Evolutionary conservation across 1,284 basidiomycete species (phyloP).

Genomic region (Cutaneotrichosporon sp.): DNA sequence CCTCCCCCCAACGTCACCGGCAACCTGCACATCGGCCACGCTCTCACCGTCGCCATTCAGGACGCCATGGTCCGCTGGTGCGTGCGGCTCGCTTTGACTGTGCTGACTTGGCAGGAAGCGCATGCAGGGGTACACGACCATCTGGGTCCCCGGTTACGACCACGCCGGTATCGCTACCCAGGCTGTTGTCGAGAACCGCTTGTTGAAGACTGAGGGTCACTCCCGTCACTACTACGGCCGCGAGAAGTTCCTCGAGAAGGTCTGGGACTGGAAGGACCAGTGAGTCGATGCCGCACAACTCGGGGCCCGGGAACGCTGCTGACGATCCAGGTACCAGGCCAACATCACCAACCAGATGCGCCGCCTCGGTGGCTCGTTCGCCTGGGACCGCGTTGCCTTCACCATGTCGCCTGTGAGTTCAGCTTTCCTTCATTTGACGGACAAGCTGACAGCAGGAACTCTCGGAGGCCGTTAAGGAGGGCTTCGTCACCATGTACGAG

Average conservation of each 20-base stretch:
- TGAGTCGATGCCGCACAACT: conserved; percentile 52
- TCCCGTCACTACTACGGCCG: conserved; percentile 93
- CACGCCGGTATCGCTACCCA: conserved; percentile 99
- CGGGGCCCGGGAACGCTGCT: conserved; percentile 7
- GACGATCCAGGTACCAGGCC: conserved; percentile 64
- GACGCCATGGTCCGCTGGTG: conserved; percentile 86
- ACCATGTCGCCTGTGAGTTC: conserved; percentile 83
- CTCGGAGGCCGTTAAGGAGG: conserved; percentile 86
- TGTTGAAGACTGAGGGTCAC: conserved; percentile 80
- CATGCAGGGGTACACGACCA: conserved; percentile 89
- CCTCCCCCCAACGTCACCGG: conserved; percentile 99
- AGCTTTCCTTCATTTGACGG: too few species aligned
- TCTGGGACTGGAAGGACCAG: conserved; percentile 98
- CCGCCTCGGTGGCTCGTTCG: conserved; percentile 88
- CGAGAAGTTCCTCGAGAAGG: conserved; percentile 86
- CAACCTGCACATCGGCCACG: conserved; percentile 94
- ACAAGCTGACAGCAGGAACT: conserved; percentile 59
- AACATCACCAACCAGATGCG: conserved; percentile 89
- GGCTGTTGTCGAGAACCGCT: conserved; percentile 92
- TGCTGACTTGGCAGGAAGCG: conserved; percentile 67
- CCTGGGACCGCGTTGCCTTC: conserved; percentile 92
- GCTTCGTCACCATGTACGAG: conserved; percentile 88
- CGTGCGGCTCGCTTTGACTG: conserved; percentile 35
- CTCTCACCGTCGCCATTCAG: conserved; percentile 88
- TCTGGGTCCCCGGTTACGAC: conserved; percentile 95